Evolutionary conservation across 495 filamentous ascomycete species (phyloP).

Genomic region (Lentithecium fluviatile): DNA sequence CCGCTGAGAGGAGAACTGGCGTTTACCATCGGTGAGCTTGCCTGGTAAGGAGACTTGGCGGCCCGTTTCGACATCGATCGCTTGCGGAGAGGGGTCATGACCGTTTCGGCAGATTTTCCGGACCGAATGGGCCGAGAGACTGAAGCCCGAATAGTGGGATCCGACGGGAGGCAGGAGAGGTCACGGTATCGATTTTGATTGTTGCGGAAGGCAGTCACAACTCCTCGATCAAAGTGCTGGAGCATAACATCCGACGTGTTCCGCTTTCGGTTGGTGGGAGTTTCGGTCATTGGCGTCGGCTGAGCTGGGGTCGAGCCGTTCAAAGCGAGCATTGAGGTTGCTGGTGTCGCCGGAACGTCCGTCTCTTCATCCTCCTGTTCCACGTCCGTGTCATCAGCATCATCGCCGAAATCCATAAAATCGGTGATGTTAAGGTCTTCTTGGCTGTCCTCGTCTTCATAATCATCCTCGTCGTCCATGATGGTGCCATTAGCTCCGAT

Average conservation of each 20-base stretch:
- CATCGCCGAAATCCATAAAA: conserved; percentile 67
- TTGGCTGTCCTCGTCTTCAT: conserved; percentile 64
- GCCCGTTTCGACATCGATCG: conserved; percentile 19
- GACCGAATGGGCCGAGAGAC: conserved; percentile 31
- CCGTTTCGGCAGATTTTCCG: conserved; percentile 29
- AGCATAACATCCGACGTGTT: conserved; percentile 57
- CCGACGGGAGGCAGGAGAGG: conserved; percentile 30
- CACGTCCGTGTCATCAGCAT: conserved; percentile 53
- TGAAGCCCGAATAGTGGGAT: conserved; percentile 29
- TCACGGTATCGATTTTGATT: conserved; percentile 61
- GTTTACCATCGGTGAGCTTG: conserved; percentile 3
- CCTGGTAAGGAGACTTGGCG: neutral
- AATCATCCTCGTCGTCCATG: conserved; percentile 55
- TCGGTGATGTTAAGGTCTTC: conserved; percentile 64
- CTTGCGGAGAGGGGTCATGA: conserved; percentile 34
- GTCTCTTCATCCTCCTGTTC: conserved; percentile 43
- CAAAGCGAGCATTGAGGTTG: conserved; percentile 31
- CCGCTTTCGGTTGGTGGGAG: conserved; percentile 50
- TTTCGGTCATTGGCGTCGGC: conserved; percentile 42
- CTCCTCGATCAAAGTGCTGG: conserved; percentile 65
- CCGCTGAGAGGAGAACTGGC: conserved; percentile 5
- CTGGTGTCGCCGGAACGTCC: conserved; percentile 34
- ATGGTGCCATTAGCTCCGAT: conserved; percentile 56
- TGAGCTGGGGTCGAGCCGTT: conserved; percentile 31
- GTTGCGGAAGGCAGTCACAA: conserved; percentile 75